A percentile compares a stretch with the other conserved stretches of the same genome.
Conservation (phyloP, 164 flowering plant genomes). For the Liriodendron chinense region DNA sequence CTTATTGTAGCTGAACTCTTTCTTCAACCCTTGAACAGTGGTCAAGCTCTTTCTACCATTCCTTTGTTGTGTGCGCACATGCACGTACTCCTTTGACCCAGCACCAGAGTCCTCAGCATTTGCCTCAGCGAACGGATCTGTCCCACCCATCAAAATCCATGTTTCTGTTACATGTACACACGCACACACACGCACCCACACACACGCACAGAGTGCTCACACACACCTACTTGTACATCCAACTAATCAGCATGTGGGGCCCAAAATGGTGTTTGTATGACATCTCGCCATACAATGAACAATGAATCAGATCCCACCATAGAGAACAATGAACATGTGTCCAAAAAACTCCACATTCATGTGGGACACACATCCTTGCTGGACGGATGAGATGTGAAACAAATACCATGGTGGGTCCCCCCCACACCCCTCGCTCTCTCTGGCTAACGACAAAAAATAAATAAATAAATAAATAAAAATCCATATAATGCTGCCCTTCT, state of each 20-base stretch:
- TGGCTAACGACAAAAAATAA: too few species aligned
- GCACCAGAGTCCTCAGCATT: conserved; percentile 54
- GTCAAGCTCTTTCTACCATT: conserved; percentile 4
- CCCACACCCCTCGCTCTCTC: too few species aligned
- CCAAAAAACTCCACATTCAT: too few species aligned
- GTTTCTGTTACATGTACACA: not conserved
- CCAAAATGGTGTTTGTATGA: not conserved
- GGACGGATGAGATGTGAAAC: too few species aligned
- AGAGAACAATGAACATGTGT: too few species aligned
- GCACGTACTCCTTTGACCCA: conserved; percentile 38
- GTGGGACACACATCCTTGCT: too few species aligned
- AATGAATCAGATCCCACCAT: not conserved
- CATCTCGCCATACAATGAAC: too few species aligned
- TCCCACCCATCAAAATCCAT: not conserved
- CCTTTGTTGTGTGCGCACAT: conserved; percentile 3
- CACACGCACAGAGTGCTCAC: not conserved
- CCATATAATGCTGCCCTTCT: not conserved
- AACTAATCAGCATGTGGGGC: not conserved
- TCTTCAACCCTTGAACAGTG: conserved; percentile 1
- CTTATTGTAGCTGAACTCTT: conserved; percentile 9
- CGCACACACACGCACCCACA: not conserved
- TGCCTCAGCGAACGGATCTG: conserved; percentile 61
- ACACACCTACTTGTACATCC: not conserved
- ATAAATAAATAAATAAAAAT: too few species aligned
- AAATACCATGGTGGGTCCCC: too few species aligned